Base-by-base conservation (phyloP, 2,329 filamentous ascomycete species). In the Lasiodiplodia citricola region DNA sequence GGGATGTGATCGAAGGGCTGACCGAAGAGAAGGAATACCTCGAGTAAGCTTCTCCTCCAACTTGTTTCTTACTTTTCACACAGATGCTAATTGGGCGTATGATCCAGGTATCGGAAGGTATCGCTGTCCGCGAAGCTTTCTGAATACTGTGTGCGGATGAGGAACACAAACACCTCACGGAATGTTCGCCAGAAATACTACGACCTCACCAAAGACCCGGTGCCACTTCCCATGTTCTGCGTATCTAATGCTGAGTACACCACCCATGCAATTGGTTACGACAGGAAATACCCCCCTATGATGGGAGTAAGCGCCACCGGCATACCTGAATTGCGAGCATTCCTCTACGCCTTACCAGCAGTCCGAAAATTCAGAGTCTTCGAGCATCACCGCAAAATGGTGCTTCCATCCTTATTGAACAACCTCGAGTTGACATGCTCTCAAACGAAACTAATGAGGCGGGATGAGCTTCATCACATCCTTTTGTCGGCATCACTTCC, bases 341-440 rank as follows among this genome's bases (percentile, higher is more conserved):
- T 70, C 28, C 68, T 75, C 21, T 72, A 71, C 44, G 23, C 64
- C 1, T 14, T 71, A 13, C 74, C 73, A 0, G 72, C 74, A 0
- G 50, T 65, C 6, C 73, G 73, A 62, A 73, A 68, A 44, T 70
- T 70, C 23, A 31, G 55, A 2, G 67, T 58, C 1, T 63, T 71
- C n/a, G 68, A 70, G 54, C n/a, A 69, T 52, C 10, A 68, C 67
- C 2, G 51, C 68, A 72, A 3, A 68, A 71, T 21, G 68, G 66
- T 47, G 41, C 67, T 57, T 35, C n/a, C 16, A 21, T 70, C 69
- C 0, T 47, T 72, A 5, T 60, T 76, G 2, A 75, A 56, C 51
- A 71, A 69, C 2, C 69, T 75, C 3, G 54, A 73, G 51, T 73
- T 75, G 57, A 73, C 71, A 0, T 73, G 70, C 56, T 74, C 69